phyloP scores from a whole-genome alignment of 2,329 filamentous ascomycete genomes.

The Monosporascus ibericus region DNA sequence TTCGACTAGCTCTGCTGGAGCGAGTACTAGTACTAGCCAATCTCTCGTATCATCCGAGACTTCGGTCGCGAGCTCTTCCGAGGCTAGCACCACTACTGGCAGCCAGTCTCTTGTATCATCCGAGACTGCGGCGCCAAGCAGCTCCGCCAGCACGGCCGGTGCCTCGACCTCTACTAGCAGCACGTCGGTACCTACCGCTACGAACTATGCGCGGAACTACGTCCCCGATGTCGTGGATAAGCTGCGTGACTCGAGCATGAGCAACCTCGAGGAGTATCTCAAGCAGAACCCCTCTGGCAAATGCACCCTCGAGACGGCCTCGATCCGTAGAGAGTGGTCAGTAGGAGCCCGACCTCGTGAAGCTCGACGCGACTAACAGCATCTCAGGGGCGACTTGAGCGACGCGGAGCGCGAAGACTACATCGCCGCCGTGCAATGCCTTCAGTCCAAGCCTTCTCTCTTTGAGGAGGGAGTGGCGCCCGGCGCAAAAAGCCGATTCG shows the following conservation, averaged over 20 bases:
- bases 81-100: no score
- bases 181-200: not conserved
- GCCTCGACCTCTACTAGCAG: not conserved
- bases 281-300: conserved; percentile 1
- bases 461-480: conserved; percentile 10
- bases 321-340: conserved; percentile 4
- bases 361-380: not conserved
- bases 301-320: conserved; percentile 4
- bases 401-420: conserved; percentile 10
- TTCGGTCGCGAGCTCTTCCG: no score
- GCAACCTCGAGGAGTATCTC: conserved; percentile 3
- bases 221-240: conserved; percentile 2
- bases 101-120: no score
- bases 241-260: conserved; percentile 2
- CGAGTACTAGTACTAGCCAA: no score
- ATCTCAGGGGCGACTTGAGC: conserved; percentile 10
- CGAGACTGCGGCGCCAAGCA: no score
- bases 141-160: no score
- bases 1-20: no score
- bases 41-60: no score
- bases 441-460: conserved; percentile 12
- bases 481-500: conserved; percentile 17
- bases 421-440: conserved; percentile 15
- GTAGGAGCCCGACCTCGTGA: not conserved
- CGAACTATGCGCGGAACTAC: not conserved